phyloP scores from a whole-genome alignment of 2,329 filamentous ascomycete species.

The Ophiostoma ulmi region DNA sequence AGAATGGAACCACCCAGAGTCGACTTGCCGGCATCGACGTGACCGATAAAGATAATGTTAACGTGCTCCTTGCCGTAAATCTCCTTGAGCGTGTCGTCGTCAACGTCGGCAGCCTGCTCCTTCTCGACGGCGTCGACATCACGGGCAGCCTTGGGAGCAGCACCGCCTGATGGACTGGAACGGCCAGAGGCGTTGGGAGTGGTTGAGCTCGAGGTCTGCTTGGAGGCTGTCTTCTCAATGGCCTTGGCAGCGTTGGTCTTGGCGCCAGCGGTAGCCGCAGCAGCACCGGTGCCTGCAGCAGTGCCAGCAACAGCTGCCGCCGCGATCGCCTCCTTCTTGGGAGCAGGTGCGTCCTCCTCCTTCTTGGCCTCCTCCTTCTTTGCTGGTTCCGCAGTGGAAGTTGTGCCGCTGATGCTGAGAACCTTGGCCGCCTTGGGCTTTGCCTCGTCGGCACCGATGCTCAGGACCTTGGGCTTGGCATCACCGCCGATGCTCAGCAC shows the following conservation, averaged over 20 bases:
- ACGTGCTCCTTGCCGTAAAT: slow-evolving; percentile 92
- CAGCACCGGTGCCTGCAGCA: slow-evolving; percentile 33
- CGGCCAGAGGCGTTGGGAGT: slow-evolving; percentile 80
- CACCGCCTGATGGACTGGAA: slow-evolving; percentile 65
- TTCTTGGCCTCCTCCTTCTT: slow-evolving; percentile 34
- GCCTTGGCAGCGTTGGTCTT: slow-evolving; percentile 86
- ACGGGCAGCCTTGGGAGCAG: slow-evolving; percentile 48
- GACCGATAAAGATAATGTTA: slow-evolving; percentile 93
- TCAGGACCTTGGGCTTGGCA: slow-evolving; percentile 61
- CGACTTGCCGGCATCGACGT: slow-evolving; percentile 97
- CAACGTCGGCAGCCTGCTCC: slow-evolving; percentile 71
- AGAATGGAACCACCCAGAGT: slow-evolving; percentile 91
- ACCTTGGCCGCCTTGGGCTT: slow-evolving; percentile 61
- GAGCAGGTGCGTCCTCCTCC: slow-evolving; percentile 4
- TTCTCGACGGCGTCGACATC: slow-evolving; percentile 80
- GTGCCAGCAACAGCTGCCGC: slow-evolving; percentile 28
- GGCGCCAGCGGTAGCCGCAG: slow-evolving; percentile 56
- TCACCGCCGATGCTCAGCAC: slow-evolving; percentile 59
- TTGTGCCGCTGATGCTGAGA: slow-evolving; percentile 59
- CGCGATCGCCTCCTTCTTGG: slow-evolving; percentile 18
- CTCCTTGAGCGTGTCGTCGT: slow-evolving; percentile 72
- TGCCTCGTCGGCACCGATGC: slow-evolving; percentile 48
- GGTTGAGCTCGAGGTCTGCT: slow-evolving; percentile 60
- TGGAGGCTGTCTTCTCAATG: slow-evolving; percentile 80
- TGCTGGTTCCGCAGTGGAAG: slow-evolving; percentile 36